These are phyloP conservation scores for Hypomontagnella submonticulosa DNA, from an alignment of 495 filamentous ascomycete species.

Conservation along the genomic window DNA sequence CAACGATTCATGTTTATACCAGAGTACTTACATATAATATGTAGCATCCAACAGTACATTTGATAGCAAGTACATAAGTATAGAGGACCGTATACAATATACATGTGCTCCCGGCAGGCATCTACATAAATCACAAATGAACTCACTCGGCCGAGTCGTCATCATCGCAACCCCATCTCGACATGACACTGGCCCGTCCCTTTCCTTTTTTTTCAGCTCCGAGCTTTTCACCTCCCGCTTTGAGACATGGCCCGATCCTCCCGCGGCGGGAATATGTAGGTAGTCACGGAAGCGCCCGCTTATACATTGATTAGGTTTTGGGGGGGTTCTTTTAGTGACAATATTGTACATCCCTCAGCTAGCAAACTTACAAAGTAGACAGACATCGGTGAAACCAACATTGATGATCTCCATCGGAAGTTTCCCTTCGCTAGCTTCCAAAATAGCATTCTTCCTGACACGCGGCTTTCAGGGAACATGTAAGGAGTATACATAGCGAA, in stretches of 20 bases:
- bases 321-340: not conserved
- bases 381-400: not conserved
- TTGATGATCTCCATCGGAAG: conserved; percentile 26
- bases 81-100: too few species aligned
- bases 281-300: conserved; percentile 37
- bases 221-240: conserved; percentile 33
- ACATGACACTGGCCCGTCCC: conserved; percentile 19
- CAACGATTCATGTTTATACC: too few species aligned
- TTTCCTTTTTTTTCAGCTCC: conserved; percentile 35
- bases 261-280: conserved; percentile 34
- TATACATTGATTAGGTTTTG: conserved; percentile 21
- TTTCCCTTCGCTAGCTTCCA: conserved; percentile 19
- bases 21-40: too few species aligned
- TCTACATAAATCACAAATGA: conserved; percentile 13
- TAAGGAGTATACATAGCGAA: conserved; percentile 8
- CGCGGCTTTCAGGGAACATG: conserved; percentile 35
- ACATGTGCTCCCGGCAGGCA: conserved; percentile 6
- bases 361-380: not conserved
- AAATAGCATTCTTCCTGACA: conserved; percentile 27
- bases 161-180: conserved; percentile 19
- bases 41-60: too few species aligned
- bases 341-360: not conserved
- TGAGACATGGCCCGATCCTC: conserved; percentile 42
- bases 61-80: too few species aligned
- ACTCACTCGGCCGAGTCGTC: conserved; percentile 35